These are phyloP conservation scores for Aristolochia contorta DNA, from an alignment of 164 flowering plant genomes.

Conservation along the genomic window DNA sequence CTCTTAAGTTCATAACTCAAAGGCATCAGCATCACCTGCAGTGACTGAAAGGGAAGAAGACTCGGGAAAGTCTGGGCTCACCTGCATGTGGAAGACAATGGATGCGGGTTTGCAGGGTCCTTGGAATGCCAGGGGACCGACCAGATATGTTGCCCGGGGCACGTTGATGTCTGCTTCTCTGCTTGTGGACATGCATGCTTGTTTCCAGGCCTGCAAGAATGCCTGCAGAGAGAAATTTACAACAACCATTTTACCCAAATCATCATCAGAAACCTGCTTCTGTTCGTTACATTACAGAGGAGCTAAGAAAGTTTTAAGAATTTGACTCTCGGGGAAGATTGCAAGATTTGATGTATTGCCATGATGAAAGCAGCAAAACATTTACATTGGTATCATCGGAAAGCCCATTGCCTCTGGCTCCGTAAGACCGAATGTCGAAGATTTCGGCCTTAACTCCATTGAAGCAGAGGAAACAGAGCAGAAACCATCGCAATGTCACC, in stretches of 20 bases:
- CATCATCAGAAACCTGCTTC: neutral
- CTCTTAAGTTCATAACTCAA: no score
- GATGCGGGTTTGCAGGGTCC: conserved; percentile 51
- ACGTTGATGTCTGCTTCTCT: conserved; percentile 16
- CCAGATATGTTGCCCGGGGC: conserved; percentile 36
- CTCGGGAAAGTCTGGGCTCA: conserved; percentile 1
- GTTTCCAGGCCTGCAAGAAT: conserved; percentile 43
- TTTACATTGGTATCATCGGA: conserved; percentile 26
- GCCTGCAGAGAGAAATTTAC: conserved; percentile 22
- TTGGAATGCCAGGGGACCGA: conserved; percentile 43
- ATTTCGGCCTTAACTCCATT: neutral
- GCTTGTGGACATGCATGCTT: conserved; percentile 34
- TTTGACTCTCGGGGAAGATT: no score
- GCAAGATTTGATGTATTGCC: no score
- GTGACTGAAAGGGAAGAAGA: neutral
- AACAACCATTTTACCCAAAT: neutral
- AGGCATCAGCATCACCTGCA: no score
- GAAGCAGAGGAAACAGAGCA: conserved; percentile 1
- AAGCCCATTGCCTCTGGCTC: conserved; percentile 37
- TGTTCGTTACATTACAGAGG: neutral
- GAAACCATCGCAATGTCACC: neutral
- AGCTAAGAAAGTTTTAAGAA: no score
- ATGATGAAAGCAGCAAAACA: no score
- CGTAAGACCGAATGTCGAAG: conserved; percentile 32
- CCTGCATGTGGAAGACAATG: conserved; percentile 31